phyloP scores from a whole-genome alignment of 108 stramenopile genomes.

The Parmales sp. region DNA sequence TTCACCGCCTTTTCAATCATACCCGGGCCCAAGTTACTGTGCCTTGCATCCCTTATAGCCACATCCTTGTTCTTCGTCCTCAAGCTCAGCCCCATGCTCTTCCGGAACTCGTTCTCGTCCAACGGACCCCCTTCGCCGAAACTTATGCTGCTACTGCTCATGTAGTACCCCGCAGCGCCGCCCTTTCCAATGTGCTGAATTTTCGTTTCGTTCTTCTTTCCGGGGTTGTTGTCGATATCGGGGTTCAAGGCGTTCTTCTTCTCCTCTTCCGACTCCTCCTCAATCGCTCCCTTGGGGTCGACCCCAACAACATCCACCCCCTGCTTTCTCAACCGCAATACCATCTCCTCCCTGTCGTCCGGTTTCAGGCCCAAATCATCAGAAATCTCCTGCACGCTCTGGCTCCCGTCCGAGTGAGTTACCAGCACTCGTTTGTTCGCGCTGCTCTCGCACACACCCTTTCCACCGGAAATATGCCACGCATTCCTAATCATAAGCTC shows the following conservation, averaged over 20 bases:
- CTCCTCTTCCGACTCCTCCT: not conserved
- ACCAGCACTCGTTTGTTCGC: constrained; percentile 28
- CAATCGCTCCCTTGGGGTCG: not conserved
- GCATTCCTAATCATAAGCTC: constrained; percentile 34
- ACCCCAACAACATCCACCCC: constrained; percentile 11
- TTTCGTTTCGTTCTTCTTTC: too few species aligned
- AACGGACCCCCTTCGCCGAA: not conserved
- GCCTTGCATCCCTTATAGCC: not conserved
- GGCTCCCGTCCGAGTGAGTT: constrained; percentile 20
- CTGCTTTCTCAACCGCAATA: constrained; percentile 8
- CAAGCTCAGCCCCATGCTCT: not conserved
- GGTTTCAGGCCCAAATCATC: constrained; percentile 24
- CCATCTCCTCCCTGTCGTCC: constrained; percentile 14
- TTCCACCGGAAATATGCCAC: constrained; percentile 29
- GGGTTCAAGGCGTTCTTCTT: not conserved
- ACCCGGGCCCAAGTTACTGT: not conserved
- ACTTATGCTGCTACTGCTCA: not conserved
- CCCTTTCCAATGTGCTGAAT: constrained; percentile 6
- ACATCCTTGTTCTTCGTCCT: not conserved
- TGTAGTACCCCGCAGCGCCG: not conserved
- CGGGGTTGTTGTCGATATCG: not conserved
- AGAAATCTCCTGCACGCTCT: constrained; percentile 22
- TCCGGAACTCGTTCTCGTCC: not conserved
- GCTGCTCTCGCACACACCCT: constrained; percentile 18
- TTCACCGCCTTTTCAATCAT: not conserved